Percentiles rank a stretch among this genome's conserved stretches.
phyloP scores from a whole-genome alignment of 2,329 filamentous ascomycete genomes.

The Balansia obtecta region DNA sequence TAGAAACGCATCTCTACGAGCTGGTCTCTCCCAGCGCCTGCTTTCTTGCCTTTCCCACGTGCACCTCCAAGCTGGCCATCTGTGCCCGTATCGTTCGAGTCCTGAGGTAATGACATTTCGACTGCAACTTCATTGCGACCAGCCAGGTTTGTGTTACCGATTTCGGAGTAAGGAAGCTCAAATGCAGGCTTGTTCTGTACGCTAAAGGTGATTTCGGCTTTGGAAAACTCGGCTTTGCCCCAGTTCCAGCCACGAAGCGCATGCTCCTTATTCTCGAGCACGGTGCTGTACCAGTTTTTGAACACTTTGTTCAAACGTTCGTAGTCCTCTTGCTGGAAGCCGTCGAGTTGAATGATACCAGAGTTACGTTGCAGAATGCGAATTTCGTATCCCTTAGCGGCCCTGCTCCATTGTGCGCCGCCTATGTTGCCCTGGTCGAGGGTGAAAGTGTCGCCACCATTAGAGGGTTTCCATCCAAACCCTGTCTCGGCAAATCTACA shows the following conservation, averaged over 20 bases:
- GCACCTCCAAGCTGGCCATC: conserved; percentile 66
- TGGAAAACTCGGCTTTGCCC: conserved; percentile 95
- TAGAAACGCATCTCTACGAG: conserved; percentile 98
- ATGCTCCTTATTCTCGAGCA: conserved; percentile 85
- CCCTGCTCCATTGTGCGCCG: conserved; percentile 87
- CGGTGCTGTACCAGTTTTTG: conserved; percentile 96
- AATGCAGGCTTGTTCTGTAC: conserved; percentile 95
- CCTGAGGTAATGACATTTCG: conserved; percentile 71
- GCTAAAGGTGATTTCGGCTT: conserved; percentile 90
- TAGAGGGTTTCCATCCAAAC: conserved; percentile 85
- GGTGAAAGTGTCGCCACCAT: conserved; percentile 84
- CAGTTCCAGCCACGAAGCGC: conserved; percentile 96
- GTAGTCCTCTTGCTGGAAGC: conserved; percentile 88
- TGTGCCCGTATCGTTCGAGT: conserved; percentile 58
- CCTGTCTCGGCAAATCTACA: conserved; percentile 92
- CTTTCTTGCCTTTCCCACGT: conserved; percentile 71
- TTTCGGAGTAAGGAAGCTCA: conserved; percentile 93
- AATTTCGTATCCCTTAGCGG: conserved; percentile 82
- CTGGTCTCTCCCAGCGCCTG: conserved; percentile 79
- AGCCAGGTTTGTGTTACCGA: conserved; percentile 93
- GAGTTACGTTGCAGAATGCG: conserved; percentile 80
- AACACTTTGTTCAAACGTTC: conserved; percentile 86
- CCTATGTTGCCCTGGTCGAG: conserved; percentile 78
- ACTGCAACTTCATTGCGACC: conserved; percentile 97
- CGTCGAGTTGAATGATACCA: conserved; percentile 84